A percentile compares a stretch with the other conserved stretches of the same genome.
phyloP scores from a whole-genome alignment of 2,329 filamentous ascomycete genomes.

The Diplodia scrobiculata region DNA sequence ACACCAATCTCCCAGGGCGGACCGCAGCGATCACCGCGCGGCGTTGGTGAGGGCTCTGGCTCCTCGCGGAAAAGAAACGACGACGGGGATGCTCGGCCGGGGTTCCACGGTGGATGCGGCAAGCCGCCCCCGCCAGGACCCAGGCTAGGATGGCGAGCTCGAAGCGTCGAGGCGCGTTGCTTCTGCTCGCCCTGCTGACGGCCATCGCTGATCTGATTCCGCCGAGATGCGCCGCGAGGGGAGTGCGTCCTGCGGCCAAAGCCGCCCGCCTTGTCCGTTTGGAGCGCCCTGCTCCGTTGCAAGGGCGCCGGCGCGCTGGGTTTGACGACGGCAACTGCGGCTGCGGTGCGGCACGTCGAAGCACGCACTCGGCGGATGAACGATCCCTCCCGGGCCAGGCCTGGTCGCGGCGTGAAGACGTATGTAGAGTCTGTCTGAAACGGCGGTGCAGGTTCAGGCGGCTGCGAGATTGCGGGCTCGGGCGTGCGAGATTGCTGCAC shows the following conservation, averaged over 20 bases:
- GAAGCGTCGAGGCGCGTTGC: conserved; percentile 5
- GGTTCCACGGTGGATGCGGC: conserved; percentile 18
- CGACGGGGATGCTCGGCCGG: conserved; percentile 16
- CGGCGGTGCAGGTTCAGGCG: conserved; percentile 9
- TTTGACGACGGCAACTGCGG: conserved; percentile 16
- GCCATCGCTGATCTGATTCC: conserved; percentile 22
- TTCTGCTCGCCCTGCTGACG: conserved; percentile 20
- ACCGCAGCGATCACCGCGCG: conserved; percentile 7
- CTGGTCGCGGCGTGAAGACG: conserved; percentile 15
- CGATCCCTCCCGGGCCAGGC: conserved; percentile 16
- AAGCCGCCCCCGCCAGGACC: conserved; percentile 14
- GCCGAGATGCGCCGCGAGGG: conserved; percentile 20
- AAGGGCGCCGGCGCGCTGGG: conserved; percentile 6
- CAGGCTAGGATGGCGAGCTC: conserved; percentile 1
- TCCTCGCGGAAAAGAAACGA: conserved; percentile 3
- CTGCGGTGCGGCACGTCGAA: conserved; percentile 24
- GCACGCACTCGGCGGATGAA: conserved; percentile 19
- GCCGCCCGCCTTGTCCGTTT: conserved; percentile 4
- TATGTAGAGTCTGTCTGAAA: background rate
- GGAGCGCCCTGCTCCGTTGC: conserved; percentile 10
- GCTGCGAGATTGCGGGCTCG: background rate
- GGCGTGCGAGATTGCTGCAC: background rate
- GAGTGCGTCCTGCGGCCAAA: conserved; percentile 6
- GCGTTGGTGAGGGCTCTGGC: background rate
- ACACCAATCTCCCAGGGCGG: conserved; percentile 7